Base-by-base conservation (phyloP, 2,329 filamentous ascomycete species). In the Chaetomium strumarium region DNA sequence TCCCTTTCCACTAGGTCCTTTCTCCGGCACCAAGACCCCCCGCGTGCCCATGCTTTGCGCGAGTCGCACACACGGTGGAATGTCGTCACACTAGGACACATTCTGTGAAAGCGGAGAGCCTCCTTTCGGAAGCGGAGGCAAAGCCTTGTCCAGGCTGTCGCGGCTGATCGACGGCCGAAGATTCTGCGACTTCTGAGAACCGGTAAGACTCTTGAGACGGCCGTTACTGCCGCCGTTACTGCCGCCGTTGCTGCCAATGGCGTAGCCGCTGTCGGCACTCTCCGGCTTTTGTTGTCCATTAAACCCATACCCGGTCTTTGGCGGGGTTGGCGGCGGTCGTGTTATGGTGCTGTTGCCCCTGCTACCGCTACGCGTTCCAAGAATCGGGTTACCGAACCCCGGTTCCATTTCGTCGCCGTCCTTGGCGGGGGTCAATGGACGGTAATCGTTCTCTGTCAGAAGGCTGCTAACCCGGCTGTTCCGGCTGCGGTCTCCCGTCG, bases 401-500 rank as follows among this genome's bases (percentile, higher is more conserved):
- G 60, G 62, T 54, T 60, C 51, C 43, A 34, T 51, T 51, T 68
- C 64, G 36, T 60, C 57, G 8, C 63, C 65, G 45, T 72, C 68
- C 54, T 74, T 77, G 14, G 68, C 68, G 0, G 75, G 73, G 2
- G 74, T 75, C 31, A 66, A 54, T 1, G 74, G 73, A 24, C 72
- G 69, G 11, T 55, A 53, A 42, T 65, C 56, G 42, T 60, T 66
- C 43, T 67, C 68, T 39, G 60, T 65, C n/a, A 55, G 60, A 16
- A 62, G 66, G 41, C 63, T 71, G 45, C 65, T 72, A 46, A 68
- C 63, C 16, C 64, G 68, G 55, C 78, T 80, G 53, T 72, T 71
- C 19, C 75, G 76, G 63, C 80, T 81, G 49, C 77, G 77, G 30
- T 77, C 80, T 1, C 83, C 81, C 20, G 83, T 77, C 55, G 85